Evolutionary conservation across 768 basidiomycete genomes (phyloP).

Genomic region (Amanita phalloides): DNA sequence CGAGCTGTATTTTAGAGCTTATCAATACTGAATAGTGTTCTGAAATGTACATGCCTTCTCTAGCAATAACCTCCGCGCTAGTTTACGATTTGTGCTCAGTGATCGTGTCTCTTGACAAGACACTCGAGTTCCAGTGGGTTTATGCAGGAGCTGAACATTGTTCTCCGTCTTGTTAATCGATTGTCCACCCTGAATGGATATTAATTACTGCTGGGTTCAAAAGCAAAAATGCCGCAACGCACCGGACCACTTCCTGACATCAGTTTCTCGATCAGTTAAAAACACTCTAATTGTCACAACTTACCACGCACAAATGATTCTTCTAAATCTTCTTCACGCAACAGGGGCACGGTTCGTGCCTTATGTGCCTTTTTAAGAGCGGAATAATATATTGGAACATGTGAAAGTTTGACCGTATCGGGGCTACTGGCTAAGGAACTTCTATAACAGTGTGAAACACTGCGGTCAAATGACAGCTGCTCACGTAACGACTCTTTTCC

Average conservation of each 20-base stretch:
- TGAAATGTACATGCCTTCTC: constrained; percentile 55
- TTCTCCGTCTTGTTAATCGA: constrained; percentile 93
- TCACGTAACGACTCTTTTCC: constrained; percentile 11
- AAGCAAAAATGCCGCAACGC: constrained; percentile 13
- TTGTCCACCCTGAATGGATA: constrained; percentile 67
- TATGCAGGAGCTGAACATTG: constrained; percentile 84
- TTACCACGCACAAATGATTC: constrained; percentile 82
- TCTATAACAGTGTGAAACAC: background rate
- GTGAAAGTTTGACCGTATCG: constrained; percentile 12
- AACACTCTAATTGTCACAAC: constrained; percentile 3
- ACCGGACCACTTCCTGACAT: constrained; percentile 70
- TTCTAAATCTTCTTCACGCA: constrained; percentile 74
- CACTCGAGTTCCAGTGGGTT: constrained; percentile 80
- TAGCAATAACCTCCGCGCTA: constrained; percentile 61
- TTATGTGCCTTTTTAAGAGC: constrained; percentile 62
- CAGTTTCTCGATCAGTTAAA: background rate
- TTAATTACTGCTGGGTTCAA: background rate
- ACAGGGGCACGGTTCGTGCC: constrained; percentile 50
- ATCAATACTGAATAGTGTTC: constrained; percentile 14
- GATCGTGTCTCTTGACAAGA: constrained; percentile 86
- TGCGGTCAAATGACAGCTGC: constrained; percentile 25
- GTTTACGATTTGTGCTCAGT: constrained; percentile 62
- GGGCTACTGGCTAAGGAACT: constrained; percentile 7
- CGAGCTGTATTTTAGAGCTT: constrained; percentile 38
- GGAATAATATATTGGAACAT: constrained; percentile 42